A percentile compares a stretch with the other conserved stretches of the same genome.
These are phyloP conservation scores for Aspergillus bridgeri DNA, from an alignment of 495 filamentous ascomycete species.

Conservation along the genomic window DNA sequence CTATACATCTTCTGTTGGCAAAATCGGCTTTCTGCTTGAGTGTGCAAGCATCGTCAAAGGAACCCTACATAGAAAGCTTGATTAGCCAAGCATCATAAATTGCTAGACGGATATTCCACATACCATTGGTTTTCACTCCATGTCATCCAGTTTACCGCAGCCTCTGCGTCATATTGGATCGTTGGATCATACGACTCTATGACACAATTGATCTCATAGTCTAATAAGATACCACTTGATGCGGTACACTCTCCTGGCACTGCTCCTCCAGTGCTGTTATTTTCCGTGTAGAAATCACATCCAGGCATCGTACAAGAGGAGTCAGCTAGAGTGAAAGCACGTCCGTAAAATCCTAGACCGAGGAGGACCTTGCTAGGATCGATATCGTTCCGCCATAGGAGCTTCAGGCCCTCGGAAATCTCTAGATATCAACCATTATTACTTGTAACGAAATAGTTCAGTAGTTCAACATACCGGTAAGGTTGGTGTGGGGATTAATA, in stretches of 20 bases:
- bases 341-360: conserved; percentile 55
- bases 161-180: too few relatives aligned
- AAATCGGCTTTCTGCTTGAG: conserved; percentile 5
- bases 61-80: neutral
- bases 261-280: too few relatives aligned
- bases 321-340: conserved; percentile 31
- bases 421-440: neutral
- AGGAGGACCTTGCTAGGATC: conserved; percentile 37
- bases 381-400: conserved; percentile 49
- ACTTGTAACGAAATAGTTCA: too few relatives aligned
- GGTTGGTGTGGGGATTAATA: conserved; percentile 4
- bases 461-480: neutral
- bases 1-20: conserved; percentile 1
- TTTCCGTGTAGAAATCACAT: neutral
- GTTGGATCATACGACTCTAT: too few relatives aligned
- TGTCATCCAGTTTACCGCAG: too few relatives aligned
- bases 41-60: conserved; percentile 1
- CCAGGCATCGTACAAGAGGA: conserved; percentile 18
- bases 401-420: conserved; percentile 13
- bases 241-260: too few relatives aligned
- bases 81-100: too few relatives aligned
- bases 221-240: too few relatives aligned
- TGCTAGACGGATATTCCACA: too few relatives aligned
- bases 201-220: too few relatives aligned
- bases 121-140: too few relatives aligned